A percentile compares a stretch with the other conserved stretches of the same genome.
Evolutionary conservation across 306 rosid genomes (phyloP).

Genomic region (Cyclanthera cordifolia): DNA sequence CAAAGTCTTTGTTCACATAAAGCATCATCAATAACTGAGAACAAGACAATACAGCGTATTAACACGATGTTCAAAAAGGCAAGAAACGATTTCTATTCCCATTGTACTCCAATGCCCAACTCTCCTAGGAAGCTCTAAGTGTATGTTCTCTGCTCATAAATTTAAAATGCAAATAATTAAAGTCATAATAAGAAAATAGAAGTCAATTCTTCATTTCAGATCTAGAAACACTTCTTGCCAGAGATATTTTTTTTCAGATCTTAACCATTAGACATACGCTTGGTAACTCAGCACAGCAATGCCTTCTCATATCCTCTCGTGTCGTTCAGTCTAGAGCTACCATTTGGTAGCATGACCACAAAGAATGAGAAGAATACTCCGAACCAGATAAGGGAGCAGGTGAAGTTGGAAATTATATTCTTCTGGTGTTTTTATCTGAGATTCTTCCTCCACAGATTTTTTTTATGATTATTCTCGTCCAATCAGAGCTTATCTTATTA

Average conservation of each 20-base stretch:
- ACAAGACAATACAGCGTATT: background rate
- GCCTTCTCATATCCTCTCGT: background rate
- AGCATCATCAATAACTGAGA: conserved; percentile 79
- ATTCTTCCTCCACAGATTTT: background rate
- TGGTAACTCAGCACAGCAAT: background rate
- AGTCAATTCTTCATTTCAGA: background rate
- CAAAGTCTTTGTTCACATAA: conserved; percentile 74
- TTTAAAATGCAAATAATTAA: background rate
- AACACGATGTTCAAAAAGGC: background rate
- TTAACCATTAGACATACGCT: background rate
- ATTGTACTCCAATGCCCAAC: background rate
- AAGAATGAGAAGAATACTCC: background rate
- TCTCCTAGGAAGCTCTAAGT: background rate
- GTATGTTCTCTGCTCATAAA: background rate
- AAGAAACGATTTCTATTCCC: background rate
- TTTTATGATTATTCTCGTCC: background rate
- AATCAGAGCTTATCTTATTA: background rate
- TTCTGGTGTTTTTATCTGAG: background rate
- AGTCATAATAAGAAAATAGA: background rate
- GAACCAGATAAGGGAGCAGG: background rate
- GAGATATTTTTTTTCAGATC: background rate
- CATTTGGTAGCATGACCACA: background rate
- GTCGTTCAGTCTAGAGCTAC: background rate
- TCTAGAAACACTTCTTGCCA: background rate
- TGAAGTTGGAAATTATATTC: background rate